Base-by-base conservation (phyloP, 2,329 filamentous ascomycete species). In the Didymellaceae sp. region DNA sequence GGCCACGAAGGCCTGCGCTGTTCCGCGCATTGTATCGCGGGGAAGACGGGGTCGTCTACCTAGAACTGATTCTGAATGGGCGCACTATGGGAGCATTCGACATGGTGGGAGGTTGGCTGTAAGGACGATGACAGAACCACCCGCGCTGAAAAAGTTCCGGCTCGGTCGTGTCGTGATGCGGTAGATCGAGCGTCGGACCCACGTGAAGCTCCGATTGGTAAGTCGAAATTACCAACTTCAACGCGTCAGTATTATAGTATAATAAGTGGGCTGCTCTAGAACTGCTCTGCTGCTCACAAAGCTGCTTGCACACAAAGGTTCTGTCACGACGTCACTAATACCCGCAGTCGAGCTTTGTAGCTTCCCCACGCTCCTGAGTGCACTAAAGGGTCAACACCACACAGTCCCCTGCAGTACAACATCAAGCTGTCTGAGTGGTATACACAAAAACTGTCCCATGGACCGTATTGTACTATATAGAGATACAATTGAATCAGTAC, bases 1-100 rank as follows among this genome's bases (percentile, higher is more conserved):
- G 47, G 61, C 61, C 34, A 64, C 61, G 54, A 66, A 57, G 33
- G 58, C 55, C 40, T n/a, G n/a, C n/a, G 65, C 57, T 52, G 65
- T 59, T 56, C 63, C 61, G 64, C 70, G 70, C 72, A 74, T 74
- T 49, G 65, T 67, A 61, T 39, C 43, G 44, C 38, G 46, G 43
- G 57, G 59, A 47, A 63, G 59, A 62, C 55, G 38, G 51, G 26
- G 16, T 25, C n/a, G 31, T 62, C 63, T 69, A 69, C 66, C 66
- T 58, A 34, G 42, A 45, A 32, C 14, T 49, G 25, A 41, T 43
- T 45, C 25, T 58, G 49, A 35, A 48, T 54, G 54, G 57, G 39
- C 43, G 34, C 43, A 45, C 35, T 57, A 52, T 56, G 21, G 44
- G 38, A 32, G 53, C 52, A 58, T 56, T 61, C 59, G 58, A 65